A percentile compares a stretch with the other conserved stretches of the same genome.
Evolutionary conservation across 108 stramenopile genomes (phyloP).

Genomic region (Nitzschia palea): DNA sequence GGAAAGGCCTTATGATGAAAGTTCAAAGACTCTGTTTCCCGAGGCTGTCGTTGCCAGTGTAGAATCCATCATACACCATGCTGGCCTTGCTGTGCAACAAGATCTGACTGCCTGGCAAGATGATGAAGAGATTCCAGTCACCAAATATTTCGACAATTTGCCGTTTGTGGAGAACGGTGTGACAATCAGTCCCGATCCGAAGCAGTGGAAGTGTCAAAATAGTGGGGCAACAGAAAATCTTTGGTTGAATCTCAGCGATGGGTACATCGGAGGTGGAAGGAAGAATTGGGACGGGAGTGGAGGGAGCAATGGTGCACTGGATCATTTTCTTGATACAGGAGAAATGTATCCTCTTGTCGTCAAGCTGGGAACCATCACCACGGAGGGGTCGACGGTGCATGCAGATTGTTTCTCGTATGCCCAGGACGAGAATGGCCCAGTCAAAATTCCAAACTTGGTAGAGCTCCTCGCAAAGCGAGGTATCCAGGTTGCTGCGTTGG

Average conservation of each 20-base stretch:
- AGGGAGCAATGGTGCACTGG: slow-evolving; percentile 93
- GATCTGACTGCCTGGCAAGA: slow-evolving; percentile 78
- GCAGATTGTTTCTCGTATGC: slow-evolving; percentile 99
- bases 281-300: slow-evolving; percentile 98
- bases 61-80: slow-evolving; percentile 88
- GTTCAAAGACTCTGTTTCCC: slow-evolving; percentile 59
- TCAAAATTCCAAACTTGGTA: slow-evolving; percentile 92
- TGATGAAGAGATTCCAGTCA: slow-evolving; percentile 73
- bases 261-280: slow-evolving; percentile 96
- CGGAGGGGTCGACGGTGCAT: slow-evolving; percentile 60
- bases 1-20: slow-evolving; percentile 63
- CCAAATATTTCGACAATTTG: slow-evolving; percentile 62
- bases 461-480: slow-evolving; percentile 92
- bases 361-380: slow-evolving; percentile 97
- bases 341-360: slow-evolving; percentile 93
- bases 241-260: slow-evolving; percentile 97
- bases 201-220: slow-evolving; percentile 79
- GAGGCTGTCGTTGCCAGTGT: slow-evolving; percentile 59
- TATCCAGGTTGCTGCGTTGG: slow-evolving; percentile 76
- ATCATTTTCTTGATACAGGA: slow-evolving; percentile 93
- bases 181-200: slow-evolving; percentile 61
- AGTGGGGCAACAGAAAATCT: slow-evolving; percentile 86
- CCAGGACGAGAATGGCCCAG: slow-evolving; percentile 96
- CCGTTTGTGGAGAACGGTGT: slow-evolving; percentile 85
- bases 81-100: slow-evolving; percentile 79